A percentile compares a stretch with the other conserved stretches of the same genome.
Evolutionary conservation across 2,329 filamentous ascomycete species (phyloP).

Genomic region (Hypocrella siamensis): DNA sequence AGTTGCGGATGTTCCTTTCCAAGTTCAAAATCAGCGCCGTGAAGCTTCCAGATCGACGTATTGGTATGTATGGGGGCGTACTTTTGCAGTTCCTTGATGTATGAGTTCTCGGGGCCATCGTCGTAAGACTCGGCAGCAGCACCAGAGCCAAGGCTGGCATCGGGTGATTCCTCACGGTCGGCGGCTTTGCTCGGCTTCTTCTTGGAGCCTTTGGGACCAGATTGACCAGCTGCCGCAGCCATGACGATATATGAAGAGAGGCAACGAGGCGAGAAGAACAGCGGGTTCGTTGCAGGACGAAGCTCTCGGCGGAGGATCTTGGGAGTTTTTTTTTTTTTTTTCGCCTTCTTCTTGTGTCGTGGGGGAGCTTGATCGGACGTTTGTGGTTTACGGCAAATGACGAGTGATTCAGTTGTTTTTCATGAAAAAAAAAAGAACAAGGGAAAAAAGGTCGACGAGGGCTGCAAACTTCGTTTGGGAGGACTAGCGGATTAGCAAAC

Average conservation of each 20-base stretch:
- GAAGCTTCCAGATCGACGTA: background rate
- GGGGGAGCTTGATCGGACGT: too few relatives aligned
- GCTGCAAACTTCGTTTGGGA: too few relatives aligned
- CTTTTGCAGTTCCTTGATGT: conserved; percentile 85
- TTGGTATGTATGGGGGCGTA: conserved; percentile 23
- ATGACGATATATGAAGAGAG: conserved; percentile 19
- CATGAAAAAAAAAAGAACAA: too few relatives aligned
- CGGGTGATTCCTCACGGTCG: conserved; percentile 38
- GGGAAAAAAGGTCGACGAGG: too few relatives aligned
- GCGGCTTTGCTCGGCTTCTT: conserved; percentile 44
- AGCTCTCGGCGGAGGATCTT: conserved; percentile 1
- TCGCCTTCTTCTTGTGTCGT: too few relatives aligned
- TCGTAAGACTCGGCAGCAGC: conserved; percentile 41
- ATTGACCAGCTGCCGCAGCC: conserved; percentile 46
- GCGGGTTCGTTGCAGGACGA: too few relatives aligned
- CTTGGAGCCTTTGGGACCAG: conserved; percentile 52
- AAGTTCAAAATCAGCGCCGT: background rate
- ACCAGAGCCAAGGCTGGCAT: conserved; percentile 29
- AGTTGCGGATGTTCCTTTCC: conserved; percentile 69
- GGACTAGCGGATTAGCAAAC: too few relatives aligned
- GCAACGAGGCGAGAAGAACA: too few relatives aligned
- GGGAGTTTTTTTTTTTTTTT: background rate
- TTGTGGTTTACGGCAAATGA: too few relatives aligned
- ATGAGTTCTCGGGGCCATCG: conserved; percentile 52
- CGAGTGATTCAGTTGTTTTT: too few relatives aligned